Evolutionary conservation across 805 yeast genomes (phyloP).

Genomic region (Allodekkera sacchari): DNA sequence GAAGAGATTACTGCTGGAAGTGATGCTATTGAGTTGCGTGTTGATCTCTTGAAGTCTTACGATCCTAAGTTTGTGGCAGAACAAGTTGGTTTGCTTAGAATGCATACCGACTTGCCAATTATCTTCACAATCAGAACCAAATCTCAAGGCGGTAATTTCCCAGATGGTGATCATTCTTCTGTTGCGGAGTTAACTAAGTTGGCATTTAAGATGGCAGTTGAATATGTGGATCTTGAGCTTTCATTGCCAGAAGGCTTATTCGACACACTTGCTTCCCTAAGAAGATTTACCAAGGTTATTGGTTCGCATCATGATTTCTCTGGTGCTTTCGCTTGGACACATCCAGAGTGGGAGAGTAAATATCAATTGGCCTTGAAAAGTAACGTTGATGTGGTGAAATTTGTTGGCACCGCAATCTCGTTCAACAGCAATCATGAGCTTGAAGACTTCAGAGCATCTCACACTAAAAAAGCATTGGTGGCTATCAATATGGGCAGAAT

Average conservation of each 20-base stretch:
- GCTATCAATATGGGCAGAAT: conserved; percentile 72
- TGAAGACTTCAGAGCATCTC: conserved; percentile 58
- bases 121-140: conserved; percentile 72
- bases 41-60: conserved; percentile 53
- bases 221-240: conserved; percentile 73
- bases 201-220: conserved; percentile 74
- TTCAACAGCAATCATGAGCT: conserved; percentile 62
- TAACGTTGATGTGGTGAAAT: conserved; percentile 68
- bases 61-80: conserved; percentile 53
- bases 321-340: conserved; percentile 56
- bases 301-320: conserved; percentile 76
- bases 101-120: conserved; percentile 60
- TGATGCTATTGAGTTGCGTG: conserved; percentile 77
- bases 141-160: conserved; percentile 78
- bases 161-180: conserved; percentile 41
- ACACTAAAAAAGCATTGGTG: conserved; percentile 56
- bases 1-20: conserved; percentile 57
- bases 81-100: conserved; percentile 65
- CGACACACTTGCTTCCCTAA: conserved; percentile 40
- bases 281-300: conserved; percentile 61
- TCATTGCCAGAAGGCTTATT: conserved; percentile 52
- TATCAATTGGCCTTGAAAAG: conserved; percentile 58
- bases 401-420: conserved; percentile 67
- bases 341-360: conserved; percentile 66
- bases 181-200: conserved; percentile 45